Conservation (phyloP, 805 yeast species). For the Wickerhamiella hasegawae region DNA sequence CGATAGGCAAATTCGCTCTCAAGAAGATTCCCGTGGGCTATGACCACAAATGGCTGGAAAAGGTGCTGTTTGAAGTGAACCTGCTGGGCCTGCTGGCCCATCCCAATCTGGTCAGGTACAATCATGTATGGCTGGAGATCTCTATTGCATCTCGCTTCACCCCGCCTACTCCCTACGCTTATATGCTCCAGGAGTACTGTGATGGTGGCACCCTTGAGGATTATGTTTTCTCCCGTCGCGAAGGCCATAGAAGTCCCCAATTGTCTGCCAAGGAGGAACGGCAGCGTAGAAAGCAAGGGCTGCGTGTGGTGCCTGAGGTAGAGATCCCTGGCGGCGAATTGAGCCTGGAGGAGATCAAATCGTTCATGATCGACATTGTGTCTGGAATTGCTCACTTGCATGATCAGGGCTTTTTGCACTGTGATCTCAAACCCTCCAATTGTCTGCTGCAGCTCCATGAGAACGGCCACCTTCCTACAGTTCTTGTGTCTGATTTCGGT, state of each 20-base stretch:
- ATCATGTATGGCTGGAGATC: constrained; percentile 84
- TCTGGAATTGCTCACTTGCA: constrained; percentile 63
- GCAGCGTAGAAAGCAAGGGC: too few species aligned
- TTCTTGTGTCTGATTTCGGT: constrained; percentile 77
- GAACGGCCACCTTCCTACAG: constrained; percentile 34
- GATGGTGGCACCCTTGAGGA: constrained; percentile 78
- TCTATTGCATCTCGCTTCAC: constrained; percentile 37
- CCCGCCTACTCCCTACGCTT: constrained; percentile 55
- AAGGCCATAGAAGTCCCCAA: not conserved
- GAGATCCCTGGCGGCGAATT: constrained; percentile 22
- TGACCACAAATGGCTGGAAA: constrained; percentile 48
- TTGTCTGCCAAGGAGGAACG: not conserved
- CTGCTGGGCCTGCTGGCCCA: constrained; percentile 37
- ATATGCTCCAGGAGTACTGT: constrained; percentile 73
- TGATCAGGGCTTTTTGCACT: constrained; percentile 58
- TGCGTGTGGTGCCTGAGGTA: too few species aligned
- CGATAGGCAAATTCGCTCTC: constrained; percentile 67
- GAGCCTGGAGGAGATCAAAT: constrained; percentile 43
- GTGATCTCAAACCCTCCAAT: constrained; percentile 82
- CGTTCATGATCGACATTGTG: constrained; percentile 50
- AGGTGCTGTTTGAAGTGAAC: constrained; percentile 63
- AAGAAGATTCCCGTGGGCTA: constrained; percentile 77
- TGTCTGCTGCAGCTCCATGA: constrained; percentile 35
- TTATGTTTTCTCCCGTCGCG: constrained; percentile 25
- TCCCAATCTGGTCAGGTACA: constrained; percentile 60